Conservation (phyloP, 2,329 filamentous ascomycete species). For the Pyrenochaeta sp. region DNA sequence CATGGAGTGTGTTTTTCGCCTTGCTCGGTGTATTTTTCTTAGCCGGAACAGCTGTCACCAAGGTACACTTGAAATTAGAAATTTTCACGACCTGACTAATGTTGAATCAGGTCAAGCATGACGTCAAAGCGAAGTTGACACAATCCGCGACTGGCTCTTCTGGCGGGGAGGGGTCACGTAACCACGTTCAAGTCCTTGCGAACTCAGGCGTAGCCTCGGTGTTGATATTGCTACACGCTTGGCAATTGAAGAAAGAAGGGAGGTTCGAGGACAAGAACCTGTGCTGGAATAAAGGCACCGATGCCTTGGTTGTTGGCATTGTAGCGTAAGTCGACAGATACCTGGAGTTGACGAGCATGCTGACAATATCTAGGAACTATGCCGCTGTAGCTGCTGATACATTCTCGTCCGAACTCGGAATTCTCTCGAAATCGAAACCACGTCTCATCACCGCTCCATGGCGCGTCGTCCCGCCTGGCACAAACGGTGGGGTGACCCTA, state of each 20-base stretch:
- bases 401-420: conserved; percentile 93
- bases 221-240: conserved; percentile 61
- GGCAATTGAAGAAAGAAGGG: conserved; percentile 50
- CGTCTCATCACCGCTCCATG: conserved; percentile 86
- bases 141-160: conserved; percentile 74
- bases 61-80: conserved; percentile 58
- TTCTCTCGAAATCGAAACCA: conserved; percentile 77
- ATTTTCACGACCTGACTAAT: conserved; percentile 6
- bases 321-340: conserved; percentile 48
- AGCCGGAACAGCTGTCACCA: conserved; percentile 82
- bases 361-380: conserved; percentile 73
- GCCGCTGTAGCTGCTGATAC: conserved; percentile 92
- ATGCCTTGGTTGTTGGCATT: conserved; percentile 57
- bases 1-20: conserved; percentile 90
- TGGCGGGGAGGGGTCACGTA: conserved; percentile 83
- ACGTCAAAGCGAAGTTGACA: conserved; percentile 82
- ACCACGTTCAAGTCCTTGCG: conserved; percentile 86
- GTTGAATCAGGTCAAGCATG: conserved; percentile 75
- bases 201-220: conserved; percentile 84
- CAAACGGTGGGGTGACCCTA: conserved; percentile 88
- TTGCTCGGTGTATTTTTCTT: conserved; percentile 87
- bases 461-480: conserved; percentile 83
- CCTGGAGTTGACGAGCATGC: conserved; percentile 2
- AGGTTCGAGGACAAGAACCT: conserved; percentile 30
- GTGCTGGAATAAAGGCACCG: conserved; percentile 52